These are phyloP conservation scores for Glaciozyma martinii DNA, from an alignment of 768 basidiomycete genomes.

Conservation along the genomic window DNA sequence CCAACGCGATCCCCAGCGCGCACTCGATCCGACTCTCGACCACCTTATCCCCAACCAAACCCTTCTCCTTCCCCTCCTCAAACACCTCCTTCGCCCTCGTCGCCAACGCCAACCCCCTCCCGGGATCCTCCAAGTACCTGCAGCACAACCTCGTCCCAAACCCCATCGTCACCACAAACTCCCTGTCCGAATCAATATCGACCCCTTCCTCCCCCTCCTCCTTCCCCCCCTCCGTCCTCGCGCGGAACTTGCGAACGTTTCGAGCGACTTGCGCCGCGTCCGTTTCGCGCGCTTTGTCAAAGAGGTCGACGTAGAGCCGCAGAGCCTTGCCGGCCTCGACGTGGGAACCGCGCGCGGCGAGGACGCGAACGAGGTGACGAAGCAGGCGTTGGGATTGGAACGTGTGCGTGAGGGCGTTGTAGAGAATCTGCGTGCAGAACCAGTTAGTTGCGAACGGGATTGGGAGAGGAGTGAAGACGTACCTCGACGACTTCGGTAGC, in stretches of 20 bases:
- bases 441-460: no score
- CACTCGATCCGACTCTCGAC: slow-evolving; percentile 38
- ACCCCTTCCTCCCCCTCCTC: slow-evolving; percentile 23
- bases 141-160: slow-evolving; percentile 72
- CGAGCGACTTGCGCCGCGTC: slow-evolving; percentile 37
- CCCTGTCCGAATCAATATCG: slow-evolving; percentile 55
- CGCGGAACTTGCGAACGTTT: slow-evolving; percentile 36
- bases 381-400: slow-evolving; percentile 83
- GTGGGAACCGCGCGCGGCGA: slow-evolving; percentile 51
- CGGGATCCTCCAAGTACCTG: slow-evolving; percentile 49
- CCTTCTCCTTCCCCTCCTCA: neutral
- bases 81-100: slow-evolving; percentile 39
- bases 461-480: neutral
- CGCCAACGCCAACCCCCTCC: slow-evolving; percentile 55
- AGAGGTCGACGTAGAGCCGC: slow-evolving; percentile 70
- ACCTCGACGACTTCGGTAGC: slow-evolving; percentile 23
- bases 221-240: slow-evolving; percentile 26
- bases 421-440: slow-evolving; percentile 54
- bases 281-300: slow-evolving; percentile 70
- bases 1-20: slow-evolving; percentile 56
- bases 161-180: slow-evolving; percentile 69
- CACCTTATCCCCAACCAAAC: slow-evolving; percentile 12
- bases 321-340: slow-evolving; percentile 65
- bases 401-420: slow-evolving; percentile 89
- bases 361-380: slow-evolving; percentile 69